Evolutionary conservation across 75 land plant species (phyloP).

Genomic region (Pinus tabuliformis): DNA sequence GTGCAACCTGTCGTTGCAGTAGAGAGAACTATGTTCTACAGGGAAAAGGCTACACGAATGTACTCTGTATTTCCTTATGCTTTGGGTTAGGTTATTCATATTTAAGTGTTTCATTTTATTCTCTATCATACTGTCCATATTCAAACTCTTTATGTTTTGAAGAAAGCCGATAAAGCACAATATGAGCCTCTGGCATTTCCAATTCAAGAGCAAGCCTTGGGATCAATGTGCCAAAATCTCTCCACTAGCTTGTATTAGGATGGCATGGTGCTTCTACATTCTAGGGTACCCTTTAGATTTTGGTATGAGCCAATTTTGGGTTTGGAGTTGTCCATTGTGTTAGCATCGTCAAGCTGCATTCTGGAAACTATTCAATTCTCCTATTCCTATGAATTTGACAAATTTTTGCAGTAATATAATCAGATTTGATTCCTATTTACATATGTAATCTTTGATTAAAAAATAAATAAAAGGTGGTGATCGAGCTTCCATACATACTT

Average conservation of each 20-base stretch:
- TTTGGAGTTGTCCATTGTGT: too few species aligned
- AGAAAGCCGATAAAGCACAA: not conserved
- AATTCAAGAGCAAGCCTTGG: too few species aligned
- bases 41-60: constrained; percentile 91
- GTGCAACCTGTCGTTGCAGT: constrained; percentile 83
- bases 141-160: not conserved
- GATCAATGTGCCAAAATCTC: too few species aligned
- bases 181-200: too few species aligned
- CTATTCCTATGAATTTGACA: too few species aligned
- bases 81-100: constrained; percentile 55
- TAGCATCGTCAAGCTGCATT: too few species aligned
- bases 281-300: too few species aligned
- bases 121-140: not conserved
- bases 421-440: not conserved
- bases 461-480: constrained; percentile 33
- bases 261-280: too few species aligned
- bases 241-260: too few species aligned
- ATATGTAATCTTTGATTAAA: not conserved
- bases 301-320: too few species aligned
- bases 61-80: constrained; percentile 89
- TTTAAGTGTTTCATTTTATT: not conserved
- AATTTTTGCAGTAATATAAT: not conserved
- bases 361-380: too few species aligned
- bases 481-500: constrained; percentile 68
- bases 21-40: constrained; percentile 71